A percentile compares a stretch with the other conserved stretches of the same genome.
Evolutionary conservation across 495 filamentous ascomycete genomes (phyloP).

Genomic region (Pyronema omphalodes): DNA sequence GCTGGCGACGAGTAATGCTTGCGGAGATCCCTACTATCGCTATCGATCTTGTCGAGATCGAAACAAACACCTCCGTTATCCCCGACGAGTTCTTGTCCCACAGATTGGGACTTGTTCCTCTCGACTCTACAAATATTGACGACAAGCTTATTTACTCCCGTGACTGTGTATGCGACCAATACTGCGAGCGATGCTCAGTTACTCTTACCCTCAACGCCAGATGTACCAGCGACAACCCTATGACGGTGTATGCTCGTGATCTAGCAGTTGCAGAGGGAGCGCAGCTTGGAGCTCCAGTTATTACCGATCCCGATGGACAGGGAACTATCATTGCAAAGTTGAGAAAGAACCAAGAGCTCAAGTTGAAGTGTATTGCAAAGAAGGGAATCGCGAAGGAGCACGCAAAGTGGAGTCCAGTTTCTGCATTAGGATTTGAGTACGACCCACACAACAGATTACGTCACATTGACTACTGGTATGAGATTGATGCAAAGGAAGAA

Average conservation of each 20-base stretch:
- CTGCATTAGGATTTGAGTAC: slow-evolving; percentile 93
- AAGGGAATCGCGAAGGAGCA: slow-evolving; percentile 98
- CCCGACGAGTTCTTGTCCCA: slow-evolving; percentile 92
- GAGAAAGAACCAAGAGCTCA: slow-evolving; percentile 68
- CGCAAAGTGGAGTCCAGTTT: slow-evolving; percentile 84
- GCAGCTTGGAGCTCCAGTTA: slow-evolving; percentile 65
- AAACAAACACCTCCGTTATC: slow-evolving; percentile 81
- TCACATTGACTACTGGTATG: slow-evolving; percentile 87
- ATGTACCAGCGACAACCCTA: slow-evolving; percentile 62
- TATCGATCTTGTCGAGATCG: slow-evolving; percentile 85
- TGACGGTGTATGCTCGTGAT: slow-evolving; percentile 82
- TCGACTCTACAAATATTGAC: slow-evolving; percentile 68
- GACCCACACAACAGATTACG: slow-evolving; percentile 86
- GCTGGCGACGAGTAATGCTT: slow-evolving; percentile 77
- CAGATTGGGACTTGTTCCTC: slow-evolving; percentile 77
- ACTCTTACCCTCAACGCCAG: slow-evolving; percentile 63
- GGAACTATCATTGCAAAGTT: slow-evolving; percentile 78
- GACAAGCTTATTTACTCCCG: slow-evolving; percentile 68
- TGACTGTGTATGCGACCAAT: slow-evolving; percentile 87
- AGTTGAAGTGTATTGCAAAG: slow-evolving; percentile 81
- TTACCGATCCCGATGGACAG: slow-evolving; percentile 57
- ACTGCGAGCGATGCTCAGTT: slow-evolving; percentile 79
- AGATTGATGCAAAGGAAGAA: slow-evolving; percentile 63
- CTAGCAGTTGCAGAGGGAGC: slow-evolving; percentile 42
- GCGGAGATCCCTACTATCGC: slow-evolving; percentile 80